Evolutionary conservation across 352 stramenopile genomes (phyloP).

Genomic region (Lagenidium giganteum): DNA sequence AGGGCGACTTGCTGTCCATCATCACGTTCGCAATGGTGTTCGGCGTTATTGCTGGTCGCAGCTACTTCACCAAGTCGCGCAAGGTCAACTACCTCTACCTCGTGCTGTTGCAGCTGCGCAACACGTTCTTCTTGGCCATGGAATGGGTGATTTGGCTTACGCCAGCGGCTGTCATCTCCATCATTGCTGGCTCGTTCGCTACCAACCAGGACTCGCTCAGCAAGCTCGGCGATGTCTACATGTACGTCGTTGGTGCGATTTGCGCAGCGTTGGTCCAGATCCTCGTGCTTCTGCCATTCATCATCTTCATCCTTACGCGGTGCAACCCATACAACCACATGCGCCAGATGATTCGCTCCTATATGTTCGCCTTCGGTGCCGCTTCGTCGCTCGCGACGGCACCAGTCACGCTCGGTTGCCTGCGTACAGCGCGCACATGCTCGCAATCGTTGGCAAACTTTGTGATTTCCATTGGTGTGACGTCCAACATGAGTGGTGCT

Average conservation of each 20-base stretch:
- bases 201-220: slow-evolving; percentile 33
- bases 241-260: slow-evolving; percentile 42
- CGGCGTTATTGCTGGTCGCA: slow-evolving; percentile 45
- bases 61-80: slow-evolving; percentile 54
- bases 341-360: slow-evolving; percentile 52
- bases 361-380: slow-evolving; percentile 60
- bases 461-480: slow-evolving; percentile 62
- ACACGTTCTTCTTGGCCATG: slow-evolving; percentile 67
- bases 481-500: slow-evolving; percentile 47
- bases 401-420: slow-evolving; percentile 53
- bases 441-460: slow-evolving; percentile 75
- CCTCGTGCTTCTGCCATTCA: slow-evolving; percentile 44
- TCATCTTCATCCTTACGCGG: slow-evolving; percentile 62
- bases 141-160: slow-evolving; percentile 67
- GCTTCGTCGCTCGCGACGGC: slow-evolving; percentile 64
- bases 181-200: slow-evolving; percentile 54
- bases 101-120: slow-evolving; percentile 55
- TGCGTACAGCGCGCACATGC: slow-evolving; percentile 55
- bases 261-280: slow-evolving; percentile 31
- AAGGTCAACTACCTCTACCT: slow-evolving; percentile 67
- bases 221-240: slow-evolving; percentile 42
- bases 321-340: slow-evolving; percentile 74
- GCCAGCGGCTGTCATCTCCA: slow-evolving; percentile 59
- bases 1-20: slow-evolving; percentile 46
- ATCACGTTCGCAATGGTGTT: slow-evolving; percentile 65